Percentiles rank a stretch among this genome's conserved stretches.
Conservation (phyloP, 306 rosid genomes). For the Quercus bicolor region DNA sequence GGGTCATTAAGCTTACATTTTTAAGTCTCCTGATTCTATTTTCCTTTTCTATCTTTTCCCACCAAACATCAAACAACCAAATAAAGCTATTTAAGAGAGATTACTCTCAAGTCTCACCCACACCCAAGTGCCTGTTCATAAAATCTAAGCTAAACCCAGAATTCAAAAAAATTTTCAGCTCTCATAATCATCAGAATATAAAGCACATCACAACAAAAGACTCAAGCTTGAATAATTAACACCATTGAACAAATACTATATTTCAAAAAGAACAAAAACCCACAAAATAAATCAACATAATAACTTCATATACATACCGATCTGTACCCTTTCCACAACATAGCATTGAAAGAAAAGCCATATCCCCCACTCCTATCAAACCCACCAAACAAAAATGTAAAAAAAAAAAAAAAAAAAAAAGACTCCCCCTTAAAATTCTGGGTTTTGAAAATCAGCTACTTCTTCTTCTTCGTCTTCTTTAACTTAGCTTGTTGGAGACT, state of each 20-base stretch:
- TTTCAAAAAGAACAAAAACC: not conserved
- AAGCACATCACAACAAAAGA: not conserved
- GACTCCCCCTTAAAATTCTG: not conserved
- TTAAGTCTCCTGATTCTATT: not conserved
- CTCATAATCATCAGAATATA: constrained; percentile 6
- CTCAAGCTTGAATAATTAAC: not conserved
- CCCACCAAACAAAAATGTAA: not conserved
- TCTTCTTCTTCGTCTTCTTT: not conserved
- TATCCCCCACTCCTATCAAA: constrained; percentile 34
- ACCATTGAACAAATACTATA: constrained; percentile 5
- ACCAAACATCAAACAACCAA: not conserved
- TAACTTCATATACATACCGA: constrained; percentile 51
- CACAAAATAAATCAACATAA: constrained; percentile 1
- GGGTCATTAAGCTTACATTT: constrained; percentile 1
- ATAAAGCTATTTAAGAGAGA: not conserved
- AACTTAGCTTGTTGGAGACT: constrained; percentile 16
- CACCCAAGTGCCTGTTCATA: constrained; percentile 3
- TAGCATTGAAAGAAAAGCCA: constrained; percentile 58
- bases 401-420: not conserved
- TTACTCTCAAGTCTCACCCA: not conserved
- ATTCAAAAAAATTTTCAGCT: constrained; percentile 23
- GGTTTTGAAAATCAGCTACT: not conserved
- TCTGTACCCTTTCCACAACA: constrained; percentile 66
- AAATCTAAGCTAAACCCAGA: constrained; percentile 33
- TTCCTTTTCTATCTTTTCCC: not conserved